Evolutionary conservation across 257 asterid species (phyloP).

Genomic region (Pogostemon cablin): DNA sequence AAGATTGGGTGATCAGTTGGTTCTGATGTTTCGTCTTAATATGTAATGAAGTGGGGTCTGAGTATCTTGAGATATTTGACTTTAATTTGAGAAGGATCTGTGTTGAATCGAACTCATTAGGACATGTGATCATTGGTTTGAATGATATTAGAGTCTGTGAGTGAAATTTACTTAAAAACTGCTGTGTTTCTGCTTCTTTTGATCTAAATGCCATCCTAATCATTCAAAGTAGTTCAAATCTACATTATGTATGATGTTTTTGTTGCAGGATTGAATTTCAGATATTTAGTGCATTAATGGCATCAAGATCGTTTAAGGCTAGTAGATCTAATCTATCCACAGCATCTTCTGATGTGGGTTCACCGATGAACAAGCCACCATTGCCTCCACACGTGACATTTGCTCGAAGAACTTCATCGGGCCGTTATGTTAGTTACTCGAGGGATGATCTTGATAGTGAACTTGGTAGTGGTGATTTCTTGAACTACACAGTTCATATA

Average conservation of each 20-base stretch:
- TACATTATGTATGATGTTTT: not conserved
- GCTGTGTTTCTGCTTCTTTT: not conserved
- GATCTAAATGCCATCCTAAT: not conserved
- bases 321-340: constrained; percentile 63
- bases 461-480: constrained; percentile 51
- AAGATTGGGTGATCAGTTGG: constrained; percentile 26
- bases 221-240: not conserved
- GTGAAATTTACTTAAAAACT: not conserved
- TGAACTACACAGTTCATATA: constrained; percentile 67
- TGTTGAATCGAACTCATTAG: constrained; percentile 17
- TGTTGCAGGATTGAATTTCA: constrained; percentile 41
- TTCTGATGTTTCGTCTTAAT: not conserved
- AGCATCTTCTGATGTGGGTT: constrained; percentile 58
- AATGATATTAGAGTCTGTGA: not conserved
- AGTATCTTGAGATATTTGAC: constrained; percentile 19
- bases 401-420: constrained; percentile 61
- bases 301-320: constrained; percentile 56
- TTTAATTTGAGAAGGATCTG: constrained; percentile 20
- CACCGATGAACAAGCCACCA: constrained; percentile 58
- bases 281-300: constrained; percentile 43
- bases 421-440: constrained; percentile 62
- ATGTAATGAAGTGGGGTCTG: constrained; percentile 1
- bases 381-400: constrained; percentile 53
- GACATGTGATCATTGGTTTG: not conserved
- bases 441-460: constrained; percentile 69